Evolutionary conservation across 768 basidiomycete species (phyloP), one percentile per base, ranked within the genome.

Genomic region (Mycena latifolia): DNA sequence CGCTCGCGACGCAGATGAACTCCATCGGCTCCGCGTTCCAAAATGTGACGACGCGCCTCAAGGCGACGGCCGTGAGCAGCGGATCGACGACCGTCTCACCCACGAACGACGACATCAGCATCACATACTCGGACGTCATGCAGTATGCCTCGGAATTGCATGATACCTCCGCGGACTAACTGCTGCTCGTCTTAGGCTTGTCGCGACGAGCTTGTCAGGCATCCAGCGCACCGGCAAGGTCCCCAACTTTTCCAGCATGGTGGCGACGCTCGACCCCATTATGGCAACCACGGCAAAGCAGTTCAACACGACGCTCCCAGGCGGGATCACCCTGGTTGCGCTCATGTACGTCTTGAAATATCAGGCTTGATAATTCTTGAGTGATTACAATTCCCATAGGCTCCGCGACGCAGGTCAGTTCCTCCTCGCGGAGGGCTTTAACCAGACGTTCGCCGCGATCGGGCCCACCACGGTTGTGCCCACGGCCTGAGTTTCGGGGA

Each of bases 361-460:
- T n/a, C n/a, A n/a, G n/a, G 8, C 20, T 3, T 12, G 14, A 22
- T 20, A 22, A 15, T 18, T 15, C 15, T 39, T 11, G 14, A 5
- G 5, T 33, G 25, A n/a, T 29, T 2, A 37, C 3, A 29, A 33
- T 11, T n/a, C 25, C 15, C 12, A 33, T 35, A 67, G 79, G 73
- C 77, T 79, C 76, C 70, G 77, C 43, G 79, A 80, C 63, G 79
- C 78, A 1, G 65, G 70, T 22, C 78, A 80, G 61, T 80, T 80
- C 75, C 52, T 80, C 22, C 67, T 69, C 51, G 63, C 55, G 22
- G 76, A 78, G 59, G 76, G 75, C 18, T 77, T 78, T 71, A 75
- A 76, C 24, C 71, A 74, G 66, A 79, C 78, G 18, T 57, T 77
- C 31, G 71, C 76, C 50, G 75, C 73, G 11, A 73, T 79, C 35